Base-by-base conservation (phyloP, 352 stramenopile species). In the Phytophthora multivora region DNA sequence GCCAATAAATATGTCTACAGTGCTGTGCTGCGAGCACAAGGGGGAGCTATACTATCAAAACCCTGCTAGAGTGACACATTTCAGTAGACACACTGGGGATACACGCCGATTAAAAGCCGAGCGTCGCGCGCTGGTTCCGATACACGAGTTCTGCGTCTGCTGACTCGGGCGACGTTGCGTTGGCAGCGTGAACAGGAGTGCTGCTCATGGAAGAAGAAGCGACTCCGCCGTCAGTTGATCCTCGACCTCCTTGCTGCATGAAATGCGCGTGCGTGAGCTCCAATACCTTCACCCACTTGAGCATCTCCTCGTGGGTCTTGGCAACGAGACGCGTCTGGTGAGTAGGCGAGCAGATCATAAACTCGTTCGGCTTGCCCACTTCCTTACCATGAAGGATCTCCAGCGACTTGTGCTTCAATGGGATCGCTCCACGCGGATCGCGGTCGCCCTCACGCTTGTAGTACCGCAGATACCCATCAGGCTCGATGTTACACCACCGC, bases 371-470 rank as follows among this genome's bases (percentile, higher is more conserved):
- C 51, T 91, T 92, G 49, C 71, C 66, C 45, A 91, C 82, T 18
- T 77, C 81, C 52, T 86, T 82, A 40, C 77, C 79, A 46, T 91
- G 70, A 12, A 94, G 51, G 40, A 94, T 84, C 46, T 94, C 86
- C 8, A 94, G 56, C 13, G 79, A 79, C 46, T 79, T 73, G 55
- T 87, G 56, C n/a, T 77, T 81, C 33, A 94, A 66, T 18, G 80
- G 77, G 50, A 94, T 88, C 13, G 70, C 66, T 7, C 86, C 86
- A 48, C 86, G 83, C 19, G 83, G 68, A 31, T 92, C 83, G 6
- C 80, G 80, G 61, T 94, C 86, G n/a, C 78, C 73, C 65, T 91
- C 83, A 16, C 79, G 78, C 69, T 92, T 94, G 78, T 88, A 94
- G 61, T 94, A 94, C 12, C 75, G 64, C 25, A 94, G 66, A 43